These are phyloP conservation scores for Dendrocalamus sinicus DNA, from an alignment of 176 grass and related monocot genomes.

Conservation along the genomic window DNA sequence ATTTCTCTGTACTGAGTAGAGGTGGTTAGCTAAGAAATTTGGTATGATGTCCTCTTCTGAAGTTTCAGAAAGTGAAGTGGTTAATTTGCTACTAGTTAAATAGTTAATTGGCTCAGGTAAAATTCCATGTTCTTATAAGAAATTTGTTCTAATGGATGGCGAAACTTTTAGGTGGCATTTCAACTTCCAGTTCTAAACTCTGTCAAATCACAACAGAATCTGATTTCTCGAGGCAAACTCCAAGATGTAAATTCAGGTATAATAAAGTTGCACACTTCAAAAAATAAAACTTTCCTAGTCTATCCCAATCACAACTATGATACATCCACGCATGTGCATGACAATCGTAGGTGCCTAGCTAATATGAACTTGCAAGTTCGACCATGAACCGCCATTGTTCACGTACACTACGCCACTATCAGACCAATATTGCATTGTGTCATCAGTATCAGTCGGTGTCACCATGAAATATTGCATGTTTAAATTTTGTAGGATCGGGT, in stretches of 20 bases:
- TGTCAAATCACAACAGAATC: conserved; percentile 2
- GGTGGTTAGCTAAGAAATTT: neutral
- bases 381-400: conserved; percentile 5
- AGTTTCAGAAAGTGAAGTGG: neutral
- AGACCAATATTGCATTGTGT: neutral
- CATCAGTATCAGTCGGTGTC: neutral
- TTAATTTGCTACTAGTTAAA: neutral
- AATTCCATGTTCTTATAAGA: neutral
- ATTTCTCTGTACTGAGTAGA: conserved; percentile 4
- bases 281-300: neutral
- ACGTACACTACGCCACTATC: conserved; percentile 3
- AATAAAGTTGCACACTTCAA: neutral
- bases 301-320: neutral
- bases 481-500: neutral
- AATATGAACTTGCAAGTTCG: neutral
- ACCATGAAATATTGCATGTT: neutral
- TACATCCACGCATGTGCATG: conserved; percentile 13
- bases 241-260: neutral
- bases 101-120: neutral
- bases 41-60: neutral
- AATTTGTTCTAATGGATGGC: neutral
- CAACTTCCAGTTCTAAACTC: neutral
- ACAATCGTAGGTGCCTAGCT: neutral
- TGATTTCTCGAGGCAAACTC: neutral
- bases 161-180: neutral